Conservation (phyloP, 192 early-diverging fungal species). For the Backusella parvicylindrica region DNA sequence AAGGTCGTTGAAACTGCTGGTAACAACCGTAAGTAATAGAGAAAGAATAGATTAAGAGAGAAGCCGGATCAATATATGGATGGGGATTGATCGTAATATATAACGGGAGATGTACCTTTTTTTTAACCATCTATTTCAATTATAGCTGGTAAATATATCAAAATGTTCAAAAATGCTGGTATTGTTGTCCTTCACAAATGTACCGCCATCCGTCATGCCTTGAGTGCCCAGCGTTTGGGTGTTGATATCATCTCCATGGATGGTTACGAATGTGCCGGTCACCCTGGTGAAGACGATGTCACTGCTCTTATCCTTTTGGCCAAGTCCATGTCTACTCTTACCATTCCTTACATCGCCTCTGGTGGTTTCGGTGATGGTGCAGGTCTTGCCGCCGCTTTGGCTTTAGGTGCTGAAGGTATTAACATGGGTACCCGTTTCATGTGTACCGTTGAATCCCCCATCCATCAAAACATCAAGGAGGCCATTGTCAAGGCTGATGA, state of each 20-base stretch:
- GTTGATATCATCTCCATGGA: slow-evolving; percentile 76
- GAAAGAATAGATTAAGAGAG: no score
- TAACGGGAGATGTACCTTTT: no score
- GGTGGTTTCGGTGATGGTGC: slow-evolving; percentile 77
- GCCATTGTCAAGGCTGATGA: slow-evolving; percentile 67
- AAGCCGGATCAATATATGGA: no score
- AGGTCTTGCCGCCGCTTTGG: slow-evolving; percentile 65
- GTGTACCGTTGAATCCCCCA: slow-evolving; percentile 70
- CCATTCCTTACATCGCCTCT: slow-evolving; percentile 73
- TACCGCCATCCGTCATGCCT: slow-evolving; percentile 72
- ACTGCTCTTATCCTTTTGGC: slow-evolving; percentile 68
- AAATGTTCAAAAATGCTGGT: slow-evolving; percentile 68
- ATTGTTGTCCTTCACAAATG: slow-evolving; percentile 79
- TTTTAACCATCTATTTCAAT: slow-evolving; percentile 8
- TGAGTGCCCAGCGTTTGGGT: slow-evolving; percentile 58
- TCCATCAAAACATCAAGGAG: slow-evolving; percentile 75
- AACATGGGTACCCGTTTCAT: slow-evolving; percentile 90
- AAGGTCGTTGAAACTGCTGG: slow-evolving; percentile 84
- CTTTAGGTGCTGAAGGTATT: slow-evolving; percentile 57
- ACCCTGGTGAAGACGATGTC: slow-evolving; percentile 82
- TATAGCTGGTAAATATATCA: slow-evolving; percentile 63
- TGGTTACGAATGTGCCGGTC: slow-evolving; percentile 84
- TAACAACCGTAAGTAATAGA: slow-evolving; percentile 72
- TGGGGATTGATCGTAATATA: no score
- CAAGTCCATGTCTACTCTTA: slow-evolving; percentile 62